phyloP scores from a whole-genome alignment of 2,329 filamentous ascomycete genomes.

The Lachnellula suecica region DNA sequence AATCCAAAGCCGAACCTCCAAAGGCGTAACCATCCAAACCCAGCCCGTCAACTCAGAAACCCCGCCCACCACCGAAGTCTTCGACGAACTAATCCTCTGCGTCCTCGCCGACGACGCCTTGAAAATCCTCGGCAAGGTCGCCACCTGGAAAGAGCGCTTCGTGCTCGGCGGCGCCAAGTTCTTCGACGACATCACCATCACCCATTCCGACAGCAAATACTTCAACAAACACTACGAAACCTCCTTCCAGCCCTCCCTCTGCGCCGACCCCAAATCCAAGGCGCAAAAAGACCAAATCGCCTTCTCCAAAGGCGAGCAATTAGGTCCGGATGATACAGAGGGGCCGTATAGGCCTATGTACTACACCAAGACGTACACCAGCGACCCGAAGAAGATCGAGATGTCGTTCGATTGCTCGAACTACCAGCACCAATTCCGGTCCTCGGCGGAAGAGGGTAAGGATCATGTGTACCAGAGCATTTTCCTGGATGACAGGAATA shows the following conservation, averaged over 20 bases:
- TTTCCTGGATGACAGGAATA: slow-evolving; percentile 58
- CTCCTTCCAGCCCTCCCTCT: slow-evolving; percentile 50
- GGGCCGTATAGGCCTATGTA: slow-evolving; percentile 63
- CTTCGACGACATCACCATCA: slow-evolving; percentile 70
- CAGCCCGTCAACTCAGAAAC: slow-evolving; percentile 46
- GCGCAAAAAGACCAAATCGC: slow-evolving; percentile 39
- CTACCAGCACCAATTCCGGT: slow-evolving; percentile 70
- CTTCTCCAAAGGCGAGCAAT: slow-evolving; percentile 44
- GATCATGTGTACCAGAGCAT: slow-evolving; percentile 71
- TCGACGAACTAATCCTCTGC: slow-evolving; percentile 67
- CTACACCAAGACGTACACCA: slow-evolving; percentile 58
- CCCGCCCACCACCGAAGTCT: slow-evolving; percentile 50
- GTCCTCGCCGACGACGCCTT: slow-evolving; percentile 64
- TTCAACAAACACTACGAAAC: slow-evolving; percentile 70
- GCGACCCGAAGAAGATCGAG: slow-evolving; percentile 58
- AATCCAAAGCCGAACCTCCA: slow-evolving; percentile 50
- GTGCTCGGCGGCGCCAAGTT: slow-evolving; percentile 72
- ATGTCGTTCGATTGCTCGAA: slow-evolving; percentile 77
- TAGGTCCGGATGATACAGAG: slow-evolving; percentile 51
- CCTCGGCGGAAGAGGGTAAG: slow-evolving; percentile 36
- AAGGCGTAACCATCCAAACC: slow-evolving; percentile 50
- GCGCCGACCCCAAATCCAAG: slow-evolving; percentile 44
- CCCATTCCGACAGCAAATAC: slow-evolving; percentile 63
- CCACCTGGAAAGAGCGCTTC: slow-evolving; percentile 59
- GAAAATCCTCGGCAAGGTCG: slow-evolving; percentile 55